phyloP scores from a whole-genome alignment of 352 stramenopile species.

The Globisporangium cylindrosporum region DNA sequence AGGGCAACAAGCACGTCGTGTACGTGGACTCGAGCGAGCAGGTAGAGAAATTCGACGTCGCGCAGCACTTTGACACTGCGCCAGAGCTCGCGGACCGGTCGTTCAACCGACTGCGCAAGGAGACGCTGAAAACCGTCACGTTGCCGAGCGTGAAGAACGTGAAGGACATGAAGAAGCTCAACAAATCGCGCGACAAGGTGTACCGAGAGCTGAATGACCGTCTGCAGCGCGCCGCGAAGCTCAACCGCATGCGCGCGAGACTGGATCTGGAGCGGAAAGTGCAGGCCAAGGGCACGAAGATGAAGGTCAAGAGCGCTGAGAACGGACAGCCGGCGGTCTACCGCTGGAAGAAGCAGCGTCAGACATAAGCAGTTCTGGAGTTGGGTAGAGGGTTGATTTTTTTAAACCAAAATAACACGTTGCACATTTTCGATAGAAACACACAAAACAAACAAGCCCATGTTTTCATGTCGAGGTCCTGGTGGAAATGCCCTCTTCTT shows the following conservation, averaged over 20 bases:
- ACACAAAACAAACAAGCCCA: background rate
- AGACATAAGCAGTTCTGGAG: conserved; percentile 48
- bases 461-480: background rate
- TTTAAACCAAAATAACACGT: conserved; percentile 4
- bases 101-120: conserved; percentile 74
- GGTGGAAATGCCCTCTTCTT: too few species aligned
- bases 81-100: conserved; percentile 65
- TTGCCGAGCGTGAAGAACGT: conserved; percentile 28
- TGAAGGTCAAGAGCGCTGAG: conserved; percentile 73
- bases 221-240: conserved; percentile 62
- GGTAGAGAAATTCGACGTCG: conserved; percentile 86
- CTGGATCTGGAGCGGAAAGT: conserved; percentile 84
- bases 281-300: conserved; percentile 80
- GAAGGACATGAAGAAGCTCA: conserved; percentile 52
- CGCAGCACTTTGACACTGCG: conserved; percentile 90
- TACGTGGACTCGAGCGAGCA: conserved; percentile 90
- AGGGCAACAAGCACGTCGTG: conserved; percentile 91
- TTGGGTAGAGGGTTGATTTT: conserved; percentile 9
- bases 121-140: conserved; percentile 44
- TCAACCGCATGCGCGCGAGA: conserved; percentile 67
- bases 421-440: conserved; percentile 2
- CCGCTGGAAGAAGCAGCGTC: conserved; percentile 86
- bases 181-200: conserved; percentile 55
- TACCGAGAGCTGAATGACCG: conserved; percentile 72
- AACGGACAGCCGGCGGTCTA: conserved; percentile 78